These are phyloP conservation scores for Malassezia yamatoensis DNA, from an alignment of 1,284 basidiomycete genomes.

Conservation along the genomic window DNA sequence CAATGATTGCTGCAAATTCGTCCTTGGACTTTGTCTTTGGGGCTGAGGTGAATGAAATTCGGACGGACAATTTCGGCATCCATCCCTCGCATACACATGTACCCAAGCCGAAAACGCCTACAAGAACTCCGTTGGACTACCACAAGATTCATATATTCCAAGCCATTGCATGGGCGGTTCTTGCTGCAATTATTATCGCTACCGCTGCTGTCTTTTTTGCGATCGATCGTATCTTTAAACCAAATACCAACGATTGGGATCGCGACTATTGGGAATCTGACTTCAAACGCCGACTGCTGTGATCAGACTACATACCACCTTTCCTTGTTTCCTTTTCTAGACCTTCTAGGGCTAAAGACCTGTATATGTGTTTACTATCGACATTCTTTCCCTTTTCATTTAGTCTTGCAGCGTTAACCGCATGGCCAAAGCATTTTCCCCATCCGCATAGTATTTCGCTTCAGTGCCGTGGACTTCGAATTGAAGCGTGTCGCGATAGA, in stretches of 20 bases:
- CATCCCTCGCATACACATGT: neutral
- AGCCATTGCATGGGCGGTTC: conserved; percentile 10
- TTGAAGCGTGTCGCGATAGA: conserved; percentile 44
- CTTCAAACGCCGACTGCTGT: conserved; percentile 13
- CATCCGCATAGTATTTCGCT: conserved; percentile 46
- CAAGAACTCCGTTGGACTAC: neutral
- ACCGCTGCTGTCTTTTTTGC: conserved; percentile 1
- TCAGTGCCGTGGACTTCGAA: conserved; percentile 43
- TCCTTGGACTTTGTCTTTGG: conserved; percentile 30
- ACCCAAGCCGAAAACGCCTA: neutral
- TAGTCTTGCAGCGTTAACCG: conserved; percentile 27
- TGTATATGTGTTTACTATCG: neutral
- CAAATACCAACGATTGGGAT: conserved; percentile 16
- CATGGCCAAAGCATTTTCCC: conserved; percentile 45
- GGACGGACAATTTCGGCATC: neutral
- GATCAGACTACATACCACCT: neutral
- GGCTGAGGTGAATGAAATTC: neutral
- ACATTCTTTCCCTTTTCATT: no score
- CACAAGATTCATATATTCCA: neutral
- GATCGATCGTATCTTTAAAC: conserved; percentile 7
- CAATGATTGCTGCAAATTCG: conserved; percentile 34
- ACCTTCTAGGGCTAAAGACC: neutral
- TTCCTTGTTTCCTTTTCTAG: neutral
- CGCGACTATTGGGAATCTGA: conserved; percentile 19
- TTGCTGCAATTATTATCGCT: conserved; percentile 9